Evolutionary conservation across 345 rosid genomes (phyloP).

Genomic region (Ceriops decandra): DNA sequence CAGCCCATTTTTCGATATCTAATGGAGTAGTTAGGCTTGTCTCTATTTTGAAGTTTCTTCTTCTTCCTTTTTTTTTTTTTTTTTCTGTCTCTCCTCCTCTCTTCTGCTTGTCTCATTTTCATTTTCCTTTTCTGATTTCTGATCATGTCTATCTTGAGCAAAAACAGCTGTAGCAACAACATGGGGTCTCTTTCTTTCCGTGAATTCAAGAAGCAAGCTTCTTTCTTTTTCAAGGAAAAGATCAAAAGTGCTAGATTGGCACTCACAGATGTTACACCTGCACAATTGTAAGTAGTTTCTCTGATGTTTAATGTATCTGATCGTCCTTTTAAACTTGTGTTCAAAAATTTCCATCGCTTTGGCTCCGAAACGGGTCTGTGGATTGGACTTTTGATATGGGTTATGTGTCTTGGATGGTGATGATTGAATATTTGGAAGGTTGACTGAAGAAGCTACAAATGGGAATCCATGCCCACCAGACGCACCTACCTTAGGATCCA

Average conservation of each 20-base stretch:
- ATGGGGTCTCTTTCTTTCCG: constrained; percentile 54
- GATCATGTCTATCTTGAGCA: constrained; percentile 55
- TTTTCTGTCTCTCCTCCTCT: neutral
- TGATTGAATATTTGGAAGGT: constrained; percentile 33
- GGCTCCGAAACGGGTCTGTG: neutral
- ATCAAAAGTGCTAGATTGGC: constrained; percentile 84
- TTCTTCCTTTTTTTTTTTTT: no score
- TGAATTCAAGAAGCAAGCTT: constrained; percentile 86
- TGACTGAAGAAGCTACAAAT: constrained; percentile 80
- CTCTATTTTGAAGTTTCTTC: neutral
- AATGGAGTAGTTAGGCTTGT: no score
- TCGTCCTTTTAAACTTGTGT: neutral
- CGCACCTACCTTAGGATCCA: constrained; percentile 52
- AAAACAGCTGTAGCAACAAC: constrained; percentile 36
- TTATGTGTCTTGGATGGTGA: constrained; percentile 1
- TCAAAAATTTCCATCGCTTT: neutral
- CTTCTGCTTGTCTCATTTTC: neutral
- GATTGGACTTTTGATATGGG: constrained; percentile 27
- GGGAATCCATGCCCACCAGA: constrained; percentile 66
- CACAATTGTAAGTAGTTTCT: constrained; percentile 42
- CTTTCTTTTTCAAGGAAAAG: constrained; percentile 90
- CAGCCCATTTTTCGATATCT: neutral
- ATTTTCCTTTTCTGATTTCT: neutral
- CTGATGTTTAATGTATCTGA: neutral
- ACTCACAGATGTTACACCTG: constrained; percentile 84